Conservation (phyloP, 768 basidiomycete genomes). For the Mycena capillaripes region DNA sequence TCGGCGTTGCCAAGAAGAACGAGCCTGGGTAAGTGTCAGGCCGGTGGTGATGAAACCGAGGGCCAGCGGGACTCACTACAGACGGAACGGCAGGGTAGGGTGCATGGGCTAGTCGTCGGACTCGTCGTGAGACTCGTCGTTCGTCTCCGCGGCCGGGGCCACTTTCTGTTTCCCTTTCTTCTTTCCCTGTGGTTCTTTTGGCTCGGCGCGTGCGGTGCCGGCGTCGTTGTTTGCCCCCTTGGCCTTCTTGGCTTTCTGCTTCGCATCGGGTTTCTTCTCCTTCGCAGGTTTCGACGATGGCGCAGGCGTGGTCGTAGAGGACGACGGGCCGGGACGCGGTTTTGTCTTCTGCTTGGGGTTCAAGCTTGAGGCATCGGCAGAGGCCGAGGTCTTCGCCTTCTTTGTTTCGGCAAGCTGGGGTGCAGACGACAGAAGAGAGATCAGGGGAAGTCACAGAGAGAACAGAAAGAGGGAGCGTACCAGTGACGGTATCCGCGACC, state of each 20-base stretch:
- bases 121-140: neutral
- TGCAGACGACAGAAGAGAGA: neutral
- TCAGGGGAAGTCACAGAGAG: neutral
- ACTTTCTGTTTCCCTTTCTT: neutral
- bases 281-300: neutral
- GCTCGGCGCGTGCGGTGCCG: neutral
- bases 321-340: neutral
- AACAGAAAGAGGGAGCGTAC: neutral
- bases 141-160: neutral
- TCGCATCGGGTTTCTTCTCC: neutral
- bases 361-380: neutral
- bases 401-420: neutral
- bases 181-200: neutral
- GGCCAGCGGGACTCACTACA: constrained; percentile 7
- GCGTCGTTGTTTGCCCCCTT: neutral
- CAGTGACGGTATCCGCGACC: neutral
- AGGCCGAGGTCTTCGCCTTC: neutral
- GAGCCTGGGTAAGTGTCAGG: constrained; percentile 28
- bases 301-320: neutral
- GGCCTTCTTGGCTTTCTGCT: neutral
- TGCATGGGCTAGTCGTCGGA: neutral
- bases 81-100: neutral
- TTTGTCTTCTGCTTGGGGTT: neutral
- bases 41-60: constrained; percentile 18
- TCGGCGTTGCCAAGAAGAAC: constrained; percentile 6